phyloP scores from a whole-genome alignment of 306 rosid genomes.

The Lablab purpureus region DNA sequence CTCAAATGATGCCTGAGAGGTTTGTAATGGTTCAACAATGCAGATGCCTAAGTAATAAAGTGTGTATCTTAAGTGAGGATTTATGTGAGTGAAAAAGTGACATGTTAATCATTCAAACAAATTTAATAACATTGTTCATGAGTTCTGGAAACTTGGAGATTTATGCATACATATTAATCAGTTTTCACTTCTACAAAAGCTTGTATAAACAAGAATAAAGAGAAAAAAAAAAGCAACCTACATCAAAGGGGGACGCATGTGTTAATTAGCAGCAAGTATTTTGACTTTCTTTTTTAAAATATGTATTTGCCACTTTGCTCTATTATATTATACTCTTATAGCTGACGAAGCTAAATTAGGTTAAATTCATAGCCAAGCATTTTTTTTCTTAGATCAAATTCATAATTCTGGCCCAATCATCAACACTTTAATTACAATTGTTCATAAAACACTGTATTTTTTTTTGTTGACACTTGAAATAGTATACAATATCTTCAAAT shows the following conservation, averaged over 20 bases:
- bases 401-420: not conserved
- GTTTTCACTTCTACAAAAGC: not conserved
- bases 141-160: too few species aligned
- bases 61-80: too few species aligned
- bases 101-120: too few species aligned
- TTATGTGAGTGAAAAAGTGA: too few species aligned
- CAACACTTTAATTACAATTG: not conserved
- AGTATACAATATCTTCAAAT: too few species aligned
- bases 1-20: too few species aligned
- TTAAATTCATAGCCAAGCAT: not conserved
- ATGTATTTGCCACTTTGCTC: not conserved
- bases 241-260: constrained; percentile 1
- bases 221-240: not conserved
- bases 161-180: too few species aligned
- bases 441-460: not conserved
- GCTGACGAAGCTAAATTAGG: constrained; percentile 16
- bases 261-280: not conserved
- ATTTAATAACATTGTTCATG: too few species aligned
- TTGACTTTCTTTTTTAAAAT: constrained; percentile 15
- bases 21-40: too few species aligned
- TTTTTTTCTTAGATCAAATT: not conserved
- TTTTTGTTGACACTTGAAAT: not conserved
- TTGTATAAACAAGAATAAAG: not conserved
- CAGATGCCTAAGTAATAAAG: too few species aligned
- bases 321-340: not conserved